Evolutionary conservation across 176 grass and related monocot species (phyloP).

Genomic region (Oropetium thomaeum): DNA sequence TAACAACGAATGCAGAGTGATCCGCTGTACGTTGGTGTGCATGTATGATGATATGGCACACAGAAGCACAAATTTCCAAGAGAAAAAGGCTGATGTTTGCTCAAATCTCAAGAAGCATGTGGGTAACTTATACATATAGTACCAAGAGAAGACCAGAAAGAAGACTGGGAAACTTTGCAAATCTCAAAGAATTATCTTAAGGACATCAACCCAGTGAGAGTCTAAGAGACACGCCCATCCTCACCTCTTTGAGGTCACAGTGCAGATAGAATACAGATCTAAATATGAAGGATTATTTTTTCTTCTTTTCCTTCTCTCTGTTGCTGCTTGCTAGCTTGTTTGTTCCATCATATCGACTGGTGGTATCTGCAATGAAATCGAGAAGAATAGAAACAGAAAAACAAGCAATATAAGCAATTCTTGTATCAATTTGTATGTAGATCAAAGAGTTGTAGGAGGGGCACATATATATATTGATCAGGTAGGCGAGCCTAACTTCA

Average conservation of each 20-base stretch:
- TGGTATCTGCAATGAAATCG: conserved; percentile 16
- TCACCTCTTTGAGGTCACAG: conserved; percentile 44
- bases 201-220: neutral
- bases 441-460: conserved; percentile 32
- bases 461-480: conserved; percentile 57
- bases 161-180: conserved; percentile 3
- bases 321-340: conserved; percentile 18
- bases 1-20: conserved; percentile 15
- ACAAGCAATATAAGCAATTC: conserved; percentile 22
- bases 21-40: conserved; percentile 34
- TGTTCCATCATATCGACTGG: conserved; percentile 29
- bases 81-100: conserved; percentile 29
- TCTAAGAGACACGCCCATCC: conserved; percentile 21
- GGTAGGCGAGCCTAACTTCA: conserved; percentile 37
- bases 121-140: conserved; percentile 18
- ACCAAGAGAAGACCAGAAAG: conserved; percentile 17
- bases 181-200: conserved; percentile 27
- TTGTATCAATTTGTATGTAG: conserved; percentile 31
- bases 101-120: conserved; percentile 44
- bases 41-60: conserved; percentile 48
- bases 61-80: conserved; percentile 43
- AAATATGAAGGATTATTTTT: neutral
- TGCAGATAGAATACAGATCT: conserved; percentile 38
- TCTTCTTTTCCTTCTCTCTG: neutral
- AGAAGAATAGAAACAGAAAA: neutral